Percentiles rank a stretch among this genome's conserved stretches.
These are phyloP conservation scores for Poterioochromonas sp. DNA, from an alignment of 352 stramenopile species.

Conservation along the genomic window DNA sequence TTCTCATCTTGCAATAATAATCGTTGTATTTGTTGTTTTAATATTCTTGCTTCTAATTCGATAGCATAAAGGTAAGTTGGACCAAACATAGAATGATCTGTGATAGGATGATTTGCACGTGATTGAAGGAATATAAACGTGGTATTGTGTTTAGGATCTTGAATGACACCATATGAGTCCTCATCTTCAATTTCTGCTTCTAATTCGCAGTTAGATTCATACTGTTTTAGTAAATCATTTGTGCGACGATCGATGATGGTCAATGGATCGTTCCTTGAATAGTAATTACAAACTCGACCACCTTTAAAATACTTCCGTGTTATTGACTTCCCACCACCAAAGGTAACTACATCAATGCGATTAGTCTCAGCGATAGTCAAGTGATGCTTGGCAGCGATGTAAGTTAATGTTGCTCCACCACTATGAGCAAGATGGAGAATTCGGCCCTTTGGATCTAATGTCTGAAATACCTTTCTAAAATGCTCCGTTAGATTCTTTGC, in stretches of 20 bases:
- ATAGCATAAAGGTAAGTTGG: constrained; percentile 44
- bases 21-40: neutral
- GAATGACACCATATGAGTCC: neutral
- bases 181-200: constrained; percentile 7
- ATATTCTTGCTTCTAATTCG: constrained; percentile 37
- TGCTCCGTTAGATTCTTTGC: constrained; percentile 42
- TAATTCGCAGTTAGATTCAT: constrained; percentile 31
- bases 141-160: constrained; percentile 48
- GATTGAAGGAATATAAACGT: constrained; percentile 48
- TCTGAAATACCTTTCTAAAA: constrained; percentile 39
- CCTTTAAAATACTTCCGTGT: constrained; percentile 48
- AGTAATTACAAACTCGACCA: constrained; percentile 46
- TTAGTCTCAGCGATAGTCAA: constrained; percentile 38
- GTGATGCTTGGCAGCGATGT: constrained; percentile 47
- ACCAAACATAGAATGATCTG: constrained; percentile 46
- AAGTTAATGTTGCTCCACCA: constrained; percentile 47
- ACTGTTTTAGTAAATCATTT: constrained; percentile 41
- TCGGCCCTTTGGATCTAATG: constrained; percentile 41
- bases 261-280: constrained; percentile 47
- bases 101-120: constrained; percentile 36
- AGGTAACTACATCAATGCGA: constrained; percentile 47
- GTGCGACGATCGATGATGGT: constrained; percentile 44
- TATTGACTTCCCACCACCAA: constrained; percentile 46
- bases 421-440: constrained; percentile 48
- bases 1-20: neutral